Evolutionary conservation across 805 yeast species (phyloP).

Genomic region (Trichomonascus vanleenenianus): DNA sequence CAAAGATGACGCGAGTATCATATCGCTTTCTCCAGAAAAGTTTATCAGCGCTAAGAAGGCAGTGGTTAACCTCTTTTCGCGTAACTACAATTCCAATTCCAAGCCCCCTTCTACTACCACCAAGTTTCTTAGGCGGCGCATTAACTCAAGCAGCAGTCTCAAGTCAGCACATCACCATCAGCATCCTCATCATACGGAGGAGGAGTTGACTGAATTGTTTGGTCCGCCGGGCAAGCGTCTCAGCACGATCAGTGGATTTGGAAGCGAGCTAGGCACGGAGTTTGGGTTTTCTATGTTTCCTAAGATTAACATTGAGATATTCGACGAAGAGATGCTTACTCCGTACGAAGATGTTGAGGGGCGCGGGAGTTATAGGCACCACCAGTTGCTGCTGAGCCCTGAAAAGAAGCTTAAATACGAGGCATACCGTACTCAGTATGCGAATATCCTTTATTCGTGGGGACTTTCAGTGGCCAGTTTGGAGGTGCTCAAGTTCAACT

Average conservation of each 20-base stretch:
- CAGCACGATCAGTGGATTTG: conserved; percentile 9
- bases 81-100: conserved; percentile 7
- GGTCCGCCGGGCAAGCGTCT: background rate
- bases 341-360: conserved; percentile 25
- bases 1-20: conserved; percentile 36
- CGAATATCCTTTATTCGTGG: conserved; percentile 73
- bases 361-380: conserved; percentile 23
- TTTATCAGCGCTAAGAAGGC: conserved; percentile 6
- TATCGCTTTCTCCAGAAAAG: conserved; percentile 34
- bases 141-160: background rate
- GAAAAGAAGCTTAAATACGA: conserved; percentile 33
- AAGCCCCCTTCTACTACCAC: background rate
- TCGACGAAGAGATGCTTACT: conserved; percentile 39
- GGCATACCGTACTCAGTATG: conserved; percentile 57
- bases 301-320: conserved; percentile 39
- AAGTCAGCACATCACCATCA: background rate
- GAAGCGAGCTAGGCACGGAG: conserved; percentile 8
- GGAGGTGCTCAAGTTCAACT: conserved; percentile 67
- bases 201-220: too few relatives aligned
- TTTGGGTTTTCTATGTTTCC: conserved; percentile 1
- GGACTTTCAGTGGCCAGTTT: conserved; percentile 73
- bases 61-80: conserved; percentile 8
- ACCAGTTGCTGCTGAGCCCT: conserved; percentile 30
- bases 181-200: background rate
- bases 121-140: background rate